These are phyloP conservation scores for Hypholoma sublateritium DNA, from an alignment of 768 basidiomycete species.

Conservation along the genomic window DNA sequence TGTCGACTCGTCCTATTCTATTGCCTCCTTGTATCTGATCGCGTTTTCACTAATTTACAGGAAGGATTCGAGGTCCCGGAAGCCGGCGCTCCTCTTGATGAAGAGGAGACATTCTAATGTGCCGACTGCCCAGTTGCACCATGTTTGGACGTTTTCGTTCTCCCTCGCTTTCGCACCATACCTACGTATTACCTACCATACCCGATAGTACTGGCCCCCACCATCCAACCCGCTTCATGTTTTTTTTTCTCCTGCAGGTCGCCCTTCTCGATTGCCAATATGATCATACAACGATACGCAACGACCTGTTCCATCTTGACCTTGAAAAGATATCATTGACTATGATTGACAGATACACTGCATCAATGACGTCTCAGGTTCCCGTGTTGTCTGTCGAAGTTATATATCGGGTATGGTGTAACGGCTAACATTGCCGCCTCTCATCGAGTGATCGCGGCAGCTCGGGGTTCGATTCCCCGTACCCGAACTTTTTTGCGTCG, in stretches of 20 bases:
- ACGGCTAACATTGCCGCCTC: slow-evolving; percentile 69
- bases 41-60: slow-evolving; percentile 36
- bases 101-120: slow-evolving; percentile 47
- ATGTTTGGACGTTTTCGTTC: neutral
- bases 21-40: neutral
- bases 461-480: slow-evolving; percentile 61
- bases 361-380: too few species aligned
- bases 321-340: too few species aligned
- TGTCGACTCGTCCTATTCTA: neutral
- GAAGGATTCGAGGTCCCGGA: slow-evolving; percentile 95
- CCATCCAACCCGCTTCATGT: neutral
- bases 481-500: slow-evolving; percentile 37
- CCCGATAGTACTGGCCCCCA: neutral
- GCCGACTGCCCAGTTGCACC: neutral
- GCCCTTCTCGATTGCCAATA: too few species aligned
- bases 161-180: neutral
- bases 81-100: slow-evolving; percentile 50
- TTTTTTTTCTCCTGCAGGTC: too few species aligned
- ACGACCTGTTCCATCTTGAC: too few species aligned
- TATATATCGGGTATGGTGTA: slow-evolving; percentile 53
- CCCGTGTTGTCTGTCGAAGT: too few species aligned
- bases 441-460: slow-evolving; percentile 45
- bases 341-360: too few species aligned
- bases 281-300: too few species aligned
- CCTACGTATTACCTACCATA: neutral